Evolutionary conservation across 805 yeast genomes (phyloP).

Genomic region (Yamadazyma sp.): DNA sequence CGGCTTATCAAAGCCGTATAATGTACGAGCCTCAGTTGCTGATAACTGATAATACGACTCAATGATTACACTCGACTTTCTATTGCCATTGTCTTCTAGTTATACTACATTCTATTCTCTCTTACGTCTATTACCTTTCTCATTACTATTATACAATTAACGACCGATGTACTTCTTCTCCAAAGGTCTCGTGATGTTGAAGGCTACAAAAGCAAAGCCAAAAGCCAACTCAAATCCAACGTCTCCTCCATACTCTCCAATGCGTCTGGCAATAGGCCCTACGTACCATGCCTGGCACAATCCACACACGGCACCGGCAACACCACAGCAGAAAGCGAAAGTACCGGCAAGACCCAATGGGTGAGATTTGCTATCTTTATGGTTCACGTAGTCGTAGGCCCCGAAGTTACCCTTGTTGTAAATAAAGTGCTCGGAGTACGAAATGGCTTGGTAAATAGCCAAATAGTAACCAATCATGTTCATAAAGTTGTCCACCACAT

Average conservation of each 20-base stretch:
- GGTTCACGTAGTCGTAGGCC: conserved; percentile 63
- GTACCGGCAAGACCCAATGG: conserved; percentile 82
- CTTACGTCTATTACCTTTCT: too few species aligned
- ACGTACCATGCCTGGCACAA: conserved; percentile 84
- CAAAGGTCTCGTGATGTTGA: conserved; percentile 55
- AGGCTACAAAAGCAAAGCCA: conserved; percentile 64
- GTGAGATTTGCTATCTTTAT: conserved; percentile 54
- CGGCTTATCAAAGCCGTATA: too few species aligned
- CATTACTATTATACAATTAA: conserved; percentile 9
- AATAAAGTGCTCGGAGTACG: conserved; percentile 79
- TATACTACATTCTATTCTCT: neutral
- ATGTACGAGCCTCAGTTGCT: too few species aligned
- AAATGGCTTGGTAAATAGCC: conserved; percentile 77
- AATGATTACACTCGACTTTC: too few species aligned
- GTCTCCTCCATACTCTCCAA: conserved; percentile 77
- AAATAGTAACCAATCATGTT: conserved; percentile 88
- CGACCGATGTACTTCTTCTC: conserved; percentile 66
- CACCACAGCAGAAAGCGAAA: conserved; percentile 77
- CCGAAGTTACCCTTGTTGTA: conserved; percentile 61
- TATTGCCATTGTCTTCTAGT: too few species aligned
- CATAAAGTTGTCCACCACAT: conserved; percentile 84
- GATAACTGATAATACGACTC: too few species aligned
- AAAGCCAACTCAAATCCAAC: conserved; percentile 80
- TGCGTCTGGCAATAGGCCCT: conserved; percentile 63
- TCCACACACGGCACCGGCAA: conserved; percentile 82